Evolutionary conservation across 2,329 filamentous ascomycete species (phyloP), one percentile per base, ranked within the genome.

Genomic region (Cladosporium sp.): DNA sequence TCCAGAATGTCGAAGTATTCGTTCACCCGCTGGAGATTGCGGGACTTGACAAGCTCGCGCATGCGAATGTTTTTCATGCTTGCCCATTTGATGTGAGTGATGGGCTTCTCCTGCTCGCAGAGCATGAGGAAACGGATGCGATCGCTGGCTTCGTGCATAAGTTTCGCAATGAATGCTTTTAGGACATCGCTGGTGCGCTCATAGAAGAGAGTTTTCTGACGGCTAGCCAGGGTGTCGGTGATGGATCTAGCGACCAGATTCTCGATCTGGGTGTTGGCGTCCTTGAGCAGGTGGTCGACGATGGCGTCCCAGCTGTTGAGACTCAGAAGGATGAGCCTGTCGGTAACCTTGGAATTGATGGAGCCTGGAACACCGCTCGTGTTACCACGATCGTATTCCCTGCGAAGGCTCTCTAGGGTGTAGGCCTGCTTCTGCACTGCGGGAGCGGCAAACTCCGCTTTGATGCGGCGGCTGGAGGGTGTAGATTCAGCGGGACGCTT

Each of bases 61-160:
- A 64, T 49, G 1, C 63, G 55, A 0, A 54, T 46, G 0, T 50
- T 44, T 14, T 62, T 63, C 9, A 16, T 9, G 31, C 38, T 3
- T 13, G 9, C 16, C 48, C 48, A 50, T 4, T 37, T 28, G 11
- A 0, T 43, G 33, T 37, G 32, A 18, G 48, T 50, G 1, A 62
- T 46, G 16, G 48, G 32, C 16, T 43, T 43, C 13, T 50, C 48
- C 18, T 50, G 48, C 19, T 43, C 48, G 40, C 66, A 59, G 3
- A 64, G 63, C 13, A 73, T 60, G 46, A 72, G 68, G 0, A 48
- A 22, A 0, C 62, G 18, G 0, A 68, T 41, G 0, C 69, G 63
- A 0, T 45, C 10, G 1, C 59, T 31, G 69, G 71, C 74, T 4
- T 65, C 18, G 5, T 54, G 3, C 0, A 74, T 42, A 0, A 63